Evolutionary conservation across 2,329 filamentous ascomycete genomes (phyloP).

Genomic region (Sclerotinia trifoliorum): DNA sequence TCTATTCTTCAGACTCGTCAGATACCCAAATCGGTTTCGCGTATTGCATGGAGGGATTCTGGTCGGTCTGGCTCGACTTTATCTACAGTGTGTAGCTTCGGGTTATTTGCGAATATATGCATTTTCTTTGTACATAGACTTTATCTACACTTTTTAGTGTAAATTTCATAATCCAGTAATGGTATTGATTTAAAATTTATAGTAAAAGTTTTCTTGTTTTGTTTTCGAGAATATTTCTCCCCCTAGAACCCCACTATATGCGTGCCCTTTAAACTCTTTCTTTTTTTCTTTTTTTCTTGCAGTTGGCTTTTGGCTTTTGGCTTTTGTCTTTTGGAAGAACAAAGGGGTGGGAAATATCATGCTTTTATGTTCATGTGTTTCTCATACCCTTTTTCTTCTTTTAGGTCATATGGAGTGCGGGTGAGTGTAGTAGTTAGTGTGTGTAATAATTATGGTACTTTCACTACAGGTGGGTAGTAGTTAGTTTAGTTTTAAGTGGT

Average conservation of each 20-base stretch:
- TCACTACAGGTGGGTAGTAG: no score
- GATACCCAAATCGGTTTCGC: constrained; percentile 16
- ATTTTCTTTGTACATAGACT: constrained; percentile 3
- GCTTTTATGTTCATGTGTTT: no score
- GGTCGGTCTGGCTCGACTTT: neutral
- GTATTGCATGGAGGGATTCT: neutral
- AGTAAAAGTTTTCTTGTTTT: neutral
- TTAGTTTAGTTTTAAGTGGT: no score
- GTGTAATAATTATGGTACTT: no score
- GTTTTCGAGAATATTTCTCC: neutral
- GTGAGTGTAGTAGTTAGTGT: no score
- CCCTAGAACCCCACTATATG: no score
- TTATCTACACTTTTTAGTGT: neutral
- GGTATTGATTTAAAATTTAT: neutral
- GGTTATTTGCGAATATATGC: neutral
- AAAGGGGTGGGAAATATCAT: no score
- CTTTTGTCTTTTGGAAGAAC: no score
- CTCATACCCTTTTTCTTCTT: no score
- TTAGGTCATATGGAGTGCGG: no score
- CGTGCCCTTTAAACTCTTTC: neutral
- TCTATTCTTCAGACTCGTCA: neutral
- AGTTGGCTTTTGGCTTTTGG: no score
- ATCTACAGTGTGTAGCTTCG: neutral
- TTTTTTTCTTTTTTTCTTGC: neutral
- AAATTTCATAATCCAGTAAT: neutral